A percentile compares a stretch with the other conserved stretches of the same genome.
These are phyloP conservation scores for Aspergillus neoniger DNA, from an alignment of 2,329 filamentous ascomycete genomes.

Conservation along the genomic window DNA sequence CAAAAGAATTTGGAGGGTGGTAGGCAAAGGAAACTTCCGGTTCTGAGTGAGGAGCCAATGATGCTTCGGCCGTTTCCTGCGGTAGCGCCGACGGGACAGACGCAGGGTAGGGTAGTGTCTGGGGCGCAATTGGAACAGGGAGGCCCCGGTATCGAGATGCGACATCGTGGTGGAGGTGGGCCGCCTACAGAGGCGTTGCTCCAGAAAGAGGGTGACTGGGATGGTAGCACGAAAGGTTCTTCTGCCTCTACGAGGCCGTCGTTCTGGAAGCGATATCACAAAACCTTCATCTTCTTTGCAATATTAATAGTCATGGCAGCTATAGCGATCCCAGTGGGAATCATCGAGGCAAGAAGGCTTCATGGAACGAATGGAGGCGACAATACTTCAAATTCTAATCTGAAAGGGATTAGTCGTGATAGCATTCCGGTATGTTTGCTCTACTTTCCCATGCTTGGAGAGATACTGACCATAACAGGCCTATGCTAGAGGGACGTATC, in stretches of 20 bases:
- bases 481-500: slow-evolving; percentile 69
- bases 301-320: slow-evolving; percentile 59
- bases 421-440: slow-evolving; percentile 58
- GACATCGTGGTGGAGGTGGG: slow-evolving; percentile 42
- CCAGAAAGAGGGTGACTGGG: slow-evolving; percentile 49
- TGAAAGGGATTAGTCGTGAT: slow-evolving; percentile 56
- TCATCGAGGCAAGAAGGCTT: slow-evolving; percentile 67
- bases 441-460: too few relatives aligned
- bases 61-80: slow-evolving; percentile 24
- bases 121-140: slow-evolving; percentile 71
- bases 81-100: slow-evolving; percentile 44
- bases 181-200: slow-evolving; percentile 48
- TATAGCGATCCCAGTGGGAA: slow-evolving; percentile 68
- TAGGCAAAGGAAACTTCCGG: slow-evolving; percentile 29
- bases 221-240: slow-evolving; percentile 33
- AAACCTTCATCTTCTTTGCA: slow-evolving; percentile 58
- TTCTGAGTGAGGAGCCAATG: slow-evolving; percentile 24
- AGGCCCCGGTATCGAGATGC: slow-evolving; percentile 50
- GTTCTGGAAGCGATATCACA: slow-evolving; percentile 45
- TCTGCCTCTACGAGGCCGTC: slow-evolving; percentile 16
- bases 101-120: slow-evolving; percentile 67
- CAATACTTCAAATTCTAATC: slow-evolving; percentile 43
- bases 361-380: slow-evolving; percentile 25
- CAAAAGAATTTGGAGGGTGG: slow-evolving; percentile 25
- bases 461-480: slow-evolving; percentile 31